phyloP scores from a whole-genome alignment of 495 filamentous ascomycete genomes.

The Trichocladium uniseriatum region DNA sequence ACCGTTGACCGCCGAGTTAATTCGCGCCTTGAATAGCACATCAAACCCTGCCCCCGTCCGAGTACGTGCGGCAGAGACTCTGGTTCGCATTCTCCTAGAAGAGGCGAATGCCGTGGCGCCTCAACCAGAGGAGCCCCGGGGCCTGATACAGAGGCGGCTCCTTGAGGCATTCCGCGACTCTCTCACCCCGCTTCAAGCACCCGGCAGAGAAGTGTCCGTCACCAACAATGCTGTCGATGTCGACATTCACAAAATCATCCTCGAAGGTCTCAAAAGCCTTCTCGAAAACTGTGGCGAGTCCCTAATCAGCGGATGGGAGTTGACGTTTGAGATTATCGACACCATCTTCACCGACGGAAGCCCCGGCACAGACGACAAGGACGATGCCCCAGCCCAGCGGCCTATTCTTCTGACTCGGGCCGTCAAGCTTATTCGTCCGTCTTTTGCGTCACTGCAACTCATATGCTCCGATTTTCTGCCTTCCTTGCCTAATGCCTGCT shows the following conservation, averaged over 20 bases:
- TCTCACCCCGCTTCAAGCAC: constrained; percentile 37
- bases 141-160: constrained; percentile 57
- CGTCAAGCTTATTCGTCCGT: constrained; percentile 64
- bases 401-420: constrained; percentile 47
- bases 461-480: constrained; percentile 90
- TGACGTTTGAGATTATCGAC: constrained; percentile 74
- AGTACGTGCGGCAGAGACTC: constrained; percentile 59
- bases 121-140: constrained; percentile 41
- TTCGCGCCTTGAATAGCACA: constrained; percentile 49
- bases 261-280: constrained; percentile 73
- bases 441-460: constrained; percentile 81
- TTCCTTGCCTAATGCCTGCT: constrained; percentile 65
- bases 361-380: constrained; percentile 16
- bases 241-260: constrained; percentile 71
- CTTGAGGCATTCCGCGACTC: constrained; percentile 56
- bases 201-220: constrained; percentile 40
- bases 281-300: constrained; percentile 85
- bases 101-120: constrained; percentile 45
- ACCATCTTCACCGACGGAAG: constrained; percentile 59
- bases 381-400: constrained; percentile 14
- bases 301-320: constrained; percentile 71
- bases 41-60: constrained; percentile 51
- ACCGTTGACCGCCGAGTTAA: constrained; percentile 58
- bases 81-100: constrained; percentile 63
- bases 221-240: constrained; percentile 52